Percentiles rank a stretch among this genome's conserved stretches.
These are phyloP conservation scores for Lippia alba DNA, from an alignment of 305 asterid genomes.

Conservation along the genomic window DNA sequence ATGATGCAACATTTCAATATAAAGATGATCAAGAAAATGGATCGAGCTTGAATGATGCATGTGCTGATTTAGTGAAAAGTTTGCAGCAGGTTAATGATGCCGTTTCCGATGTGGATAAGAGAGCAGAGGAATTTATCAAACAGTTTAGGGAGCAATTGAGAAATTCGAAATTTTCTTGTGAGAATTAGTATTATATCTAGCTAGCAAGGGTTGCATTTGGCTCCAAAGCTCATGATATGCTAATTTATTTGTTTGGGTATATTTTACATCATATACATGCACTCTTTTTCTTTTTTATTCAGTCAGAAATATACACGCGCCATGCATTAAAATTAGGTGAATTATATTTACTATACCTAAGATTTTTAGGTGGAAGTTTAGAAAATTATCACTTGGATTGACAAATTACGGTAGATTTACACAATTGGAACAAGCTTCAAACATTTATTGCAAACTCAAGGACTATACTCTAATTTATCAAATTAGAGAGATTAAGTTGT, in stretches of 20 bases:
- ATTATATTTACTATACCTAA: too few species aligned
- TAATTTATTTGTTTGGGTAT: too few species aligned
- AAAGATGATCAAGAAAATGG: neutral
- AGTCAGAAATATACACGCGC: neutral
- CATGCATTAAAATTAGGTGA: too few species aligned
- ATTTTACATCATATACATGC: too few species aligned
- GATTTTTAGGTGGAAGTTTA: too few species aligned
- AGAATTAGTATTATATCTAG: neutral
- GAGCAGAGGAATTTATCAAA: slow-evolving; percentile 13
- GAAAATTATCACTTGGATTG: too few species aligned
- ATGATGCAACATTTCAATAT: neutral
- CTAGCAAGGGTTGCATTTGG: neutral
- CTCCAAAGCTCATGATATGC: neutral
- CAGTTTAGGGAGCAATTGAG: neutral
- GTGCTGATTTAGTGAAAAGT: neutral
- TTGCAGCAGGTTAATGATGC: neutral
- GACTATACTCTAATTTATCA: too few species aligned
- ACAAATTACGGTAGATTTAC: too few species aligned
- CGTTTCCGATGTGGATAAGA: slow-evolving; percentile 6
- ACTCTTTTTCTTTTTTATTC: too few species aligned
- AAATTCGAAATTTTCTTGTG: neutral
- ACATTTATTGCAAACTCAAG: too few species aligned
- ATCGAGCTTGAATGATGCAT: neutral
- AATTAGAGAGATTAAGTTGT: too few species aligned
- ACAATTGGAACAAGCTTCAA: too few species aligned